phyloP scores from a whole-genome alignment of 345 rosid species.

The Hibiscus syriacus region DNA sequence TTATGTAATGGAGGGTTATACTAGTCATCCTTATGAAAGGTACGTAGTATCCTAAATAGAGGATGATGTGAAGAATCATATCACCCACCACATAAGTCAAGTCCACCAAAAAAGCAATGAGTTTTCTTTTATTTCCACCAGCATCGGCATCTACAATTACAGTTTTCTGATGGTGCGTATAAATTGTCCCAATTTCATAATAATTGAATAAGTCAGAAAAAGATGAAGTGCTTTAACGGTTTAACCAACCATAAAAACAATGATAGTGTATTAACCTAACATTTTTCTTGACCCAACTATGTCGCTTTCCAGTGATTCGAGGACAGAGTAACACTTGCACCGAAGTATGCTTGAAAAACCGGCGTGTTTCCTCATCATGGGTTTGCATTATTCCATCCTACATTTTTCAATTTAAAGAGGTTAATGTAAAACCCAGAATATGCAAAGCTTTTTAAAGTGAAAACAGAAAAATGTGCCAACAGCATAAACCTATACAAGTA shows the following conservation, averaged over 20 bases:
- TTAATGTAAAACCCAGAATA: background rate
- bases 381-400: slow-evolving; percentile 95
- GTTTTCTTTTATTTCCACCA: slow-evolving; percentile 64
- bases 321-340: slow-evolving; percentile 92
- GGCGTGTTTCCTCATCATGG: slow-evolving; percentile 97
- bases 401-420: too few relatives aligned
- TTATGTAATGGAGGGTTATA: slow-evolving; percentile 62
- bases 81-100: slow-evolving; percentile 92
- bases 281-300: slow-evolving; percentile 89
- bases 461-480: background rate
- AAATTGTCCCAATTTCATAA: slow-evolving; percentile 89
- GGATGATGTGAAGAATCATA: slow-evolving; percentile 86
- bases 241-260: too few relatives aligned
- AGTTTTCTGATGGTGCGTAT: slow-evolving; percentile 94
- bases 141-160: slow-evolving; percentile 93
- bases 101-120: slow-evolving; percentile 92
- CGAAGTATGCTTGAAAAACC: slow-evolving; percentile 87
- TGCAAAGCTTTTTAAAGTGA: background rate
- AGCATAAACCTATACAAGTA: background rate
- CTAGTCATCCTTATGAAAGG: slow-evolving; percentile 77
- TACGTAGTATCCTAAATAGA: slow-evolving; percentile 59
- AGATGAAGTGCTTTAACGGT: too few relatives aligned
- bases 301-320: slow-evolving; percentile 81
- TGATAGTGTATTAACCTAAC: too few relatives aligned
- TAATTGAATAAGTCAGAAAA: too few relatives aligned